Conservation (phyloP, 768 basidiomycete species). For the Boletellus emodensis region DNA sequence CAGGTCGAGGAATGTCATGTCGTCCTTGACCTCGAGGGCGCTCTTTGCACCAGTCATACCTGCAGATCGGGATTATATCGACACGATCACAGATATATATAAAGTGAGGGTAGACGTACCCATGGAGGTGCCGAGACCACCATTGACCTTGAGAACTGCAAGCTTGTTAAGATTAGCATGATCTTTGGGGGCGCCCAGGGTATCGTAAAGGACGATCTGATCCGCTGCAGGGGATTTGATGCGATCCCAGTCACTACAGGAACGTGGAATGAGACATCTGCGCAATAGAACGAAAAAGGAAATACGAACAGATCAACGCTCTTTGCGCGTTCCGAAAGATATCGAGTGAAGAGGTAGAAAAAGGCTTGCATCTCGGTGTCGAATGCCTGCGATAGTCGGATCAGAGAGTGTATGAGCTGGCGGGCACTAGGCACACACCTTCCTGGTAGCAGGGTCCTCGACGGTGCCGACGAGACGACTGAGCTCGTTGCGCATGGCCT, state of each 20-base stretch:
- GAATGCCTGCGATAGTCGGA: slow-evolving; percentile 48
- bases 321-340: slow-evolving; percentile 65
- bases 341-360: slow-evolving; percentile 79
- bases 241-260: slow-evolving; percentile 34
- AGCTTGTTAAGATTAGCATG: slow-evolving; percentile 58
- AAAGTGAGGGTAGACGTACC: slow-evolving; percentile 27
- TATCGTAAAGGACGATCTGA: slow-evolving; percentile 58
- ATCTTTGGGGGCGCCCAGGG: slow-evolving; percentile 44
- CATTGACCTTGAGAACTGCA: slow-evolving; percentile 77
- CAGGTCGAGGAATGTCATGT: slow-evolving; percentile 66
- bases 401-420: slow-evolving; percentile 12
- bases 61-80: slow-evolving; percentile 12
- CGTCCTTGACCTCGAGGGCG: slow-evolving; percentile 72
- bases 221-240: slow-evolving; percentile 64
- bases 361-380: slow-evolving; percentile 83
- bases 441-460: slow-evolving; percentile 73
- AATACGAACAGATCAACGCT: slow-evolving; percentile 62
- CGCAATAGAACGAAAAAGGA: slow-evolving; percentile 10
- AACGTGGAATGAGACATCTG: slow-evolving; percentile 1
- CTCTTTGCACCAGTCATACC: slow-evolving; percentile 63
- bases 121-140: slow-evolving; percentile 68
- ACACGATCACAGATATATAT: not conserved
- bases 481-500: slow-evolving; percentile 98
- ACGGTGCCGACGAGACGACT: slow-evolving; percentile 87
- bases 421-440: slow-evolving; percentile 44